Percentiles rank a stretch among this genome's conserved stretches.
These are phyloP conservation scores for Phialemoniopsis sp. DNA, from an alignment of 2,329 filamentous ascomycete species.

Conservation along the genomic window DNA sequence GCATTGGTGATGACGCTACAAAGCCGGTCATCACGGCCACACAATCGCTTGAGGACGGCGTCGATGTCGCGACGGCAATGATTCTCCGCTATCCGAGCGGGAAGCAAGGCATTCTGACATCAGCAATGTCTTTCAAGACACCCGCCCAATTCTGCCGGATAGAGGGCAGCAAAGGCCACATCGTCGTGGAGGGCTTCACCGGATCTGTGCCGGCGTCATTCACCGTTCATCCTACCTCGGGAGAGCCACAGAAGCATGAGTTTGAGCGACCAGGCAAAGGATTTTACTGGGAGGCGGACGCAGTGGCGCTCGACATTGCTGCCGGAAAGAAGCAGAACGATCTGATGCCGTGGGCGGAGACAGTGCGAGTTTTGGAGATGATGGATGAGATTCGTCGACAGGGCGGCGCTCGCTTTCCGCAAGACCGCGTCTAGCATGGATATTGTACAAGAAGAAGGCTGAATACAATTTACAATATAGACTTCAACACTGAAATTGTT, in stretches of 20 bases:
- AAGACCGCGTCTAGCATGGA: too few species aligned
- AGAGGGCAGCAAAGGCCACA: constrained; percentile 31
- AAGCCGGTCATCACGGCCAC: constrained; percentile 27
- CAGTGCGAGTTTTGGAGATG: constrained; percentile 37
- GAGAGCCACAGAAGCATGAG: constrained; percentile 24
- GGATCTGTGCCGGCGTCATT: constrained; percentile 27
- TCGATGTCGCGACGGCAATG: constrained; percentile 28
- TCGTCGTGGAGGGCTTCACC: constrained; percentile 27
- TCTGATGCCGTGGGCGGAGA: constrained; percentile 41
- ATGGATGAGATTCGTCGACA: constrained; percentile 39
- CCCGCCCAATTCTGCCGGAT: constrained; percentile 26
- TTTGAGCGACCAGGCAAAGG: constrained; percentile 29
- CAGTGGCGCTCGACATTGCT: constrained; percentile 32
- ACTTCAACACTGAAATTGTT: too few species aligned
- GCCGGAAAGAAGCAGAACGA: constrained; percentile 29
- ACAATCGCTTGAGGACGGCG: constrained; percentile 26
- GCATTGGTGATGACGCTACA: constrained; percentile 17
- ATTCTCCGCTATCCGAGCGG: constrained; percentile 32
- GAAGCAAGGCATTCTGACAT: constrained; percentile 35
- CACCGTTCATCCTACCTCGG: constrained; percentile 23
- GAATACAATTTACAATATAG: too few species aligned
- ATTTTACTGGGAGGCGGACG: constrained; percentile 41
- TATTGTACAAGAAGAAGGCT: too few species aligned
- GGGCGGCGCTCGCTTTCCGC: constrained; percentile 21
- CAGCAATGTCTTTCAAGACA: constrained; percentile 22